Base-by-base conservation (phyloP, 2,329 filamentous ascomycete genomes). In the Diaporthe sp. region DNA sequence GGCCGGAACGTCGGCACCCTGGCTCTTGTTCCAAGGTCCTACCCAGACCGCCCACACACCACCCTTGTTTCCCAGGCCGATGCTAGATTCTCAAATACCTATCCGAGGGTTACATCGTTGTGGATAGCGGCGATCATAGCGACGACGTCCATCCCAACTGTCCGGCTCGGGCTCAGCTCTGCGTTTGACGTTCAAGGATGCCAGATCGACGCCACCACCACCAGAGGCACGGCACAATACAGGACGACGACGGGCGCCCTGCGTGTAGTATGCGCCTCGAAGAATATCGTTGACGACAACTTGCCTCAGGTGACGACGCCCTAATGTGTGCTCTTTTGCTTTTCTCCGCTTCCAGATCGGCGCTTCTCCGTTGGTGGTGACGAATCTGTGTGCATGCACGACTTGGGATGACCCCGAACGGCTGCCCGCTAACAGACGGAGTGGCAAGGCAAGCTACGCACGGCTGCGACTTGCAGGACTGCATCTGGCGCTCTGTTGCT, bases 81-180 rank as follows among this genome's bases (percentile, higher is more conserved):
- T 63, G 70, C 44, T 56, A 63, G 70, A 30, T 63, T 71, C 44
- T 71, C 44, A 71, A 63, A 37, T 39, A 53, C 63, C 44, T 58
- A 63, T 30, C 56, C 35, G 44, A 71, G 70, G 44, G 70, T 71
- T 71, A 71, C 70, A 71, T 71, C 70, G 70, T 32, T 63, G 70
- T 59, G 50, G 70, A n/a, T 71, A 63, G 70, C 70, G 70, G 70
- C 70, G 70, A 71, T 71, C 70, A 63, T 63, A 35, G 70, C 70
- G 70, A 71, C 69, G 50, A 71, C 70, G 47, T 71, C 44, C 70
- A 71, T 63, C 70, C 70, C 70, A 61, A 59, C 70, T 63, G 70
- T 63, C 51, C 70, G 70, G 70, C 70, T 71, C 63, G 7, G 22
- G 47, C 47, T 68, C 70, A 63, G 70, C 70, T 71, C 35, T 63